phyloP scores from a whole-genome alignment of 345 rosid species.

The Hypericum perforatum region DNA sequence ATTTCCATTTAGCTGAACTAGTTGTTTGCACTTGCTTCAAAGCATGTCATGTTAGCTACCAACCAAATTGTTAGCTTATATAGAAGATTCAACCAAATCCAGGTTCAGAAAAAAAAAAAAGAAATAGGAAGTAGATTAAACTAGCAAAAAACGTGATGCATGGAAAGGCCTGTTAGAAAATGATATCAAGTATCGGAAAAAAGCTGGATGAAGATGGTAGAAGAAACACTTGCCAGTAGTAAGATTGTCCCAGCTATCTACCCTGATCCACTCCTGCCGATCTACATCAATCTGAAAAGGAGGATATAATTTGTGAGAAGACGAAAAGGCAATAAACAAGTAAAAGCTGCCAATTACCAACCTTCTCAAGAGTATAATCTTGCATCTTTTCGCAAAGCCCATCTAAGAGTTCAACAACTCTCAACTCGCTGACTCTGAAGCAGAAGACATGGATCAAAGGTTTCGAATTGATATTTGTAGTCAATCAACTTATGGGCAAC shows the following conservation, averaged over 20 bases:
- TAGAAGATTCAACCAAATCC: too few relatives aligned
- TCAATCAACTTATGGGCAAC: too few relatives aligned
- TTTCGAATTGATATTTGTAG: too few relatives aligned
- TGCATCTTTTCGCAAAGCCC: conserved; percentile 93
- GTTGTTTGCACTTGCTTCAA: too few relatives aligned
- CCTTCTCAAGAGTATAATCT: conserved; percentile 87
- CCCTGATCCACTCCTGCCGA: conserved; percentile 53
- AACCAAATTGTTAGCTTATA: too few relatives aligned
- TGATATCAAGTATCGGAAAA: not conserved
- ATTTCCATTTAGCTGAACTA: too few relatives aligned
- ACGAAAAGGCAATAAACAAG: not conserved
- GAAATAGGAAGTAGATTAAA: too few relatives aligned
- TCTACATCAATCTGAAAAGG: conserved; percentile 47
- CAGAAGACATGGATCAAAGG: not conserved
- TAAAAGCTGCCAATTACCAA: conserved; percentile 8
- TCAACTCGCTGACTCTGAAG: conserved; percentile 71
- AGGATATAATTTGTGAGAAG: conserved; percentile 2
- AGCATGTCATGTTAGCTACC: too few relatives aligned
- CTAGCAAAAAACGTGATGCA: too few relatives aligned
- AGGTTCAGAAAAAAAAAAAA: too few relatives aligned
- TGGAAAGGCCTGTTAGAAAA: too few relatives aligned
- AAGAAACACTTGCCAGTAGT: conserved; percentile 31
- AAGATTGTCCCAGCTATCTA: conserved; percentile 51
- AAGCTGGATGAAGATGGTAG: not conserved
- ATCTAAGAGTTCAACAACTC: conserved; percentile 85